phyloP scores from a whole-genome alignment of 805 yeast genomes.

The Hanseniaspora valbyensis region DNA sequence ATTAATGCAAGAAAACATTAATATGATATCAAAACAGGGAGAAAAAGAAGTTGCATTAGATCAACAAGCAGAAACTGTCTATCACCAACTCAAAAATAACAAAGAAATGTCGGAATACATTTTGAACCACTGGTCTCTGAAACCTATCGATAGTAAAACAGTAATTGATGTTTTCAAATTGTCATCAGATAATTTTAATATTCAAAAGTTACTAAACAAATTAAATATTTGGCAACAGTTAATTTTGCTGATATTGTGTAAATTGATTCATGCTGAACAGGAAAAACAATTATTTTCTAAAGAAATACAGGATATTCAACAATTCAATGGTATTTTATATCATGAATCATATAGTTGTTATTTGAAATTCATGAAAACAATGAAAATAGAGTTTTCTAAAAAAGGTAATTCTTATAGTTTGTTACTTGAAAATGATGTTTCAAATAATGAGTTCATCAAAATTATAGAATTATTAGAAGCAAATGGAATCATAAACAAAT shows the following conservation, averaged over 20 bases:
- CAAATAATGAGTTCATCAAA: constrained; percentile 4
- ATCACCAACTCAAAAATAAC: background rate
- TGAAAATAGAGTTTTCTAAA: background rate
- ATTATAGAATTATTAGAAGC: constrained; percentile 8
- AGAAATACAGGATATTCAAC: background rate
- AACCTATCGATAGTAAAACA: background rate
- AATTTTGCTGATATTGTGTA: constrained; percentile 4
- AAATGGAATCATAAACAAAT: background rate
- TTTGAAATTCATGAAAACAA: background rate
- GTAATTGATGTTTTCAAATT: constrained; percentile 6
- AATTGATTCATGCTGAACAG: background rate
- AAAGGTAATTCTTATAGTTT: background rate
- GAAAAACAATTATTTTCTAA: background rate
- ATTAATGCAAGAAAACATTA: background rate
- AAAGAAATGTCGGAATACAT: background rate
- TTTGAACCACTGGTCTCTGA: constrained; percentile 8
- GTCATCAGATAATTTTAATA: constrained; percentile 2
- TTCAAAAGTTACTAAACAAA: constrained; percentile 9
- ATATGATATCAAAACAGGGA: background rate
- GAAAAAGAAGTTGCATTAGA: background rate
- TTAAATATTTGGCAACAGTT: constrained; percentile 14
- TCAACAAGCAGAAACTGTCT: background rate
- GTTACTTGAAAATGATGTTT: background rate
- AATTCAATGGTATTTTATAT: constrained; percentile 1
- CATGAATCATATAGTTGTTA: background rate